phyloP scores from a whole-genome alignment of 179 eudicot genomes.

The Silene noctiflora region DNA sequence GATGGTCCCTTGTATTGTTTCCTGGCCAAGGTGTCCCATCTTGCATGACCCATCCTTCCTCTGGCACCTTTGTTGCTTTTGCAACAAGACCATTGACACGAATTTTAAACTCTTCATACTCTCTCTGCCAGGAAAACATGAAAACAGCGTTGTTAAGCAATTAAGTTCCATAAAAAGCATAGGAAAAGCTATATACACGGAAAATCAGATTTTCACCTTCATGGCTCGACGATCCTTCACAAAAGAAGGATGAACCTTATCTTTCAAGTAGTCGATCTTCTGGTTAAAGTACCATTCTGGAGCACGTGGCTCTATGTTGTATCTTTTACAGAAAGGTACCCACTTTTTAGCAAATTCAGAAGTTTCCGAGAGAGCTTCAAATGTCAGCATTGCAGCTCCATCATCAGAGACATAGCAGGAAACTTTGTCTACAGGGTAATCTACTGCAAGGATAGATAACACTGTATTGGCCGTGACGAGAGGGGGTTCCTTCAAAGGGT shows the following conservation, averaged over 20 bases:
- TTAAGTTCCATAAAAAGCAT: not conserved
- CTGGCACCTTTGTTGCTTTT: constrained; percentile 84
- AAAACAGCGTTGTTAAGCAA: not conserved
- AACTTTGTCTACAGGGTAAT: constrained; percentile 22
- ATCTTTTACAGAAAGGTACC: constrained; percentile 90
- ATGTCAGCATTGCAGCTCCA: constrained; percentile 91
- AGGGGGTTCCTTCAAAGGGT: constrained; percentile 89
- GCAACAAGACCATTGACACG: constrained; percentile 77
- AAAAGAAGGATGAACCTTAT: constrained; percentile 78
- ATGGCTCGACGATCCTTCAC: constrained; percentile 90
- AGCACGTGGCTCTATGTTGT: constrained; percentile 76
- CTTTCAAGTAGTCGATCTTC: constrained; percentile 79
- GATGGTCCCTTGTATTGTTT: constrained; percentile 81
- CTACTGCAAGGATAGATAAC: constrained; percentile 83
- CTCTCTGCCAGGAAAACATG: constrained; percentile 51
- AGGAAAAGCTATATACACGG: not conserved
- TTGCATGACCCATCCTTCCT: constrained; percentile 93
- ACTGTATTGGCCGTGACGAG: constrained; percentile 88
- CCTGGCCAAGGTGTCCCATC: constrained; percentile 98
- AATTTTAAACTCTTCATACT: constrained; percentile 84
- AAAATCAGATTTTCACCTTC: constrained; percentile 41
- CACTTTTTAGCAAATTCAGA: constrained; percentile 89
- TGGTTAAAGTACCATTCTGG: constrained; percentile 88
- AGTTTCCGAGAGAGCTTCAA: constrained; percentile 83
- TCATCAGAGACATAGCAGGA: constrained; percentile 94